Base-by-base conservation (phyloP, 306 rosid species). In the Vicia villosa region DNA sequence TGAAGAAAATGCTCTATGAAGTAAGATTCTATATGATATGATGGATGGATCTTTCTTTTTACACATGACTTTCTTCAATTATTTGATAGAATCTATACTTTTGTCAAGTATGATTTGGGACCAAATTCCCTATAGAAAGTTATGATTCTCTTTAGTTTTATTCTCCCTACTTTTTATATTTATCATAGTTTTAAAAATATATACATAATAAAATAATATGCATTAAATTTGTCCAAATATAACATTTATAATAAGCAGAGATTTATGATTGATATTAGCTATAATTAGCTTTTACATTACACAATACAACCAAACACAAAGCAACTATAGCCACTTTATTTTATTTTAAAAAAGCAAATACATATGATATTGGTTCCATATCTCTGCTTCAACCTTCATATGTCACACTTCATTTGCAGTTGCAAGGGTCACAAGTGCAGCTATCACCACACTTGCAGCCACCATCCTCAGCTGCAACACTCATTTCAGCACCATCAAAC, bases 361-460 rank as follows among this genome's bases (percentile, higher is more conserved):
- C 51, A 50, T 15, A 17, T 22, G 9, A 17, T 9, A 32, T 19
- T 17, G 17, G 6, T 60, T 30, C 9, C 38, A 14, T 56, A 61
- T 78, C 80, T 75, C 83, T 80, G 81, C 84, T 80, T 73, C 72
- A 59, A 54, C 21, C 50, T 61, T 43, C 45, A 10, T 60, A 2
- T 3, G 22, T 0, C 12, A 3, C 30, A 24, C 12, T 57, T 86
- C 88, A 86, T 70, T 87, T 74, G 67, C 97, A 91, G 62, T 15
- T 81, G 89, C 97, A 91, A 1, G 97, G 89, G 69, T 88, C 63
- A 72, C 97, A 91, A 5, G 69, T 66, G 89, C 97, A 91, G 84
- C 74, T 82, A 16, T 55, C 52, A 32, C 94, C 89, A 40, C 97
- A 91, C 81, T 82, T 86, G 89, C 97, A 91, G 36, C 91, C 87